Conservation (phyloP, 495 filamentous ascomycete genomes). For the Daldinia concentrica region DNA sequence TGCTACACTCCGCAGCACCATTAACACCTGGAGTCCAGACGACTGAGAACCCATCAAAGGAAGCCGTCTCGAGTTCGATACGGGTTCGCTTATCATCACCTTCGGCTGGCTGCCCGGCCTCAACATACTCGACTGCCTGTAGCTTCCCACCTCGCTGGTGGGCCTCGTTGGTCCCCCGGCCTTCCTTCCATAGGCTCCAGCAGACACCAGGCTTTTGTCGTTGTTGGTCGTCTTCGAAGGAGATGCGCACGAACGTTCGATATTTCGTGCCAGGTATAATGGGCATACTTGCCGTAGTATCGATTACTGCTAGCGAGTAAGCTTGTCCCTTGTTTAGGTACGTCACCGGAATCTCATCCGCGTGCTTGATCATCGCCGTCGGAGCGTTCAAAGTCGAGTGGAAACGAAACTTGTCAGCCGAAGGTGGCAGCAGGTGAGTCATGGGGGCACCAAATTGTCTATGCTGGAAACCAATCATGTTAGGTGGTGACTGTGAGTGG, state of each 20-base stretch:
- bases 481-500: slow-evolving; percentile 56
- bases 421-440: slow-evolving; percentile 50
- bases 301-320: slow-evolving; percentile 81
- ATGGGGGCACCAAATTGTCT: slow-evolving; percentile 55
- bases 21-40: slow-evolving; percentile 79
- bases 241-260: slow-evolving; percentile 87
- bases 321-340: slow-evolving; percentile 98
- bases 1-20: slow-evolving; percentile 72
- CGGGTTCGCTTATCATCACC: slow-evolving; percentile 76
- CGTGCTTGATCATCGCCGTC: slow-evolving; percentile 92
- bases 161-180: slow-evolving; percentile 85
- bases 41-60: slow-evolving; percentile 92
- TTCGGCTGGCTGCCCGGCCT: slow-evolving; percentile 73
- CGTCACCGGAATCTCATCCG: slow-evolving; percentile 89
- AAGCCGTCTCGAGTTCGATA: slow-evolving; percentile 81
- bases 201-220: slow-evolving; percentile 80
- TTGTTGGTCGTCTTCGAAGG: slow-evolving; percentile 94
- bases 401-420: slow-evolving; percentile 82
- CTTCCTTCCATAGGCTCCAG: slow-evolving; percentile 98
- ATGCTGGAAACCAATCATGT: slow-evolving; percentile 54
- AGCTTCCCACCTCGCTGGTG: slow-evolving; percentile 87
- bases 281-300: slow-evolving; percentile 63
- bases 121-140: slow-evolving; percentile 93
- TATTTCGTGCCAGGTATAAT: slow-evolving; percentile 66
- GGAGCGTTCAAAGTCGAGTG: slow-evolving; percentile 89